Conservation (phyloP, 257 asterid species). For the Solanum lycopersicoides region DNA sequence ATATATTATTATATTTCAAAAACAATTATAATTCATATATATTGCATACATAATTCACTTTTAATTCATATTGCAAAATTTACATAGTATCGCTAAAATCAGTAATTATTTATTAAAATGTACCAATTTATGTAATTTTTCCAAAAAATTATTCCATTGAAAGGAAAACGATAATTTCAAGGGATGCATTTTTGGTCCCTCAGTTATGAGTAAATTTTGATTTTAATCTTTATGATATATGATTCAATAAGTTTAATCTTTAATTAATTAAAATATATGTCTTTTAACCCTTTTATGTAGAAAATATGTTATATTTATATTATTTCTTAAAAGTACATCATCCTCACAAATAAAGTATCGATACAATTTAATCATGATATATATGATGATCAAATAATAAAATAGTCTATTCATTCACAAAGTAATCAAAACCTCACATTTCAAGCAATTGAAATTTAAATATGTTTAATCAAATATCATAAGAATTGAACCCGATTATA, state of each 20-base stretch:
- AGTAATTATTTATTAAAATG: no score
- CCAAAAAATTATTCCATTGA: no score
- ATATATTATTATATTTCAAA: no score
- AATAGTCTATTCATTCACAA: no score
- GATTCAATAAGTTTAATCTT: neutral
- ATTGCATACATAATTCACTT: no score
- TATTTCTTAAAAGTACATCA: neutral
- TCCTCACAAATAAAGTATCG: neutral
- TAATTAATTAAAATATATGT: neutral
- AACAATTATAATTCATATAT: no score
- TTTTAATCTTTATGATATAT: neutral
- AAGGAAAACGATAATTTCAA: neutral
- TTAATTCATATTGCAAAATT: no score
- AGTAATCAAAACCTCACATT: neutral
- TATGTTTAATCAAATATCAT: neutral
- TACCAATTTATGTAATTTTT: no score
- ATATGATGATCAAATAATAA: neutral
- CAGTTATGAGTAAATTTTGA: neutral
- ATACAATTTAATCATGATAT: neutral
- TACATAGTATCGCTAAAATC: no score
- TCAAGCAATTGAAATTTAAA: neutral
- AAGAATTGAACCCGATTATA: neutral
- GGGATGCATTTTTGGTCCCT: neutral
- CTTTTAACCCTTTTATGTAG: neutral
- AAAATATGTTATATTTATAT: neutral